A percentile compares a stretch with the other conserved stretches of the same genome.
phyloP scores from a whole-genome alignment of 2,329 filamentous ascomycete genomes.

The Pseudogymnoascus sp. region DNA sequence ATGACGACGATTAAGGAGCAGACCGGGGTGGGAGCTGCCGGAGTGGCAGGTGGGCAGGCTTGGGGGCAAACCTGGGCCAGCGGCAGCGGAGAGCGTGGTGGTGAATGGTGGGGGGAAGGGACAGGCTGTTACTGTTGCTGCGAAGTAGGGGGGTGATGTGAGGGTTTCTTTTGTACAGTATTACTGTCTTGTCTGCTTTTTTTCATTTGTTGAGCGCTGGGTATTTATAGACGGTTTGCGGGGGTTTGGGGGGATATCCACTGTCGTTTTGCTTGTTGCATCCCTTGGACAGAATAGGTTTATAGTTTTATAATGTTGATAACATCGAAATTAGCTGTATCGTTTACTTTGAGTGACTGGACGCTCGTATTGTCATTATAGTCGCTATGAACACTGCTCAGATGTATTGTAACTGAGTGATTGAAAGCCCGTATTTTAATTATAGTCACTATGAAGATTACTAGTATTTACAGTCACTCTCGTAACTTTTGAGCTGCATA shows the following conservation, averaged over 20 bases:
- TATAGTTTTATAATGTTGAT: neutral
- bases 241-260: neutral
- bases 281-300: no score
- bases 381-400: no score
- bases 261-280: no score
- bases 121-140: neutral
- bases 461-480: neutral
- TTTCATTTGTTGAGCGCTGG: neutral
- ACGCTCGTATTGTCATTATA: no score
- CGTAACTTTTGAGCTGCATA: neutral
- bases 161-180: neutral
- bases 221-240: neutral
- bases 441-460: neutral
- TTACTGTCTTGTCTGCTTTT: neutral
- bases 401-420: neutral
- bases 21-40: conserved; percentile 73
- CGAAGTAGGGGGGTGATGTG: neutral
- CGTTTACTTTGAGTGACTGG: no score
- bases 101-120: neutral
- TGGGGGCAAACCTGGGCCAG: conserved; percentile 25
- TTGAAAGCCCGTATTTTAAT: neutral
- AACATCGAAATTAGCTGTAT: no score
- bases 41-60: conserved; percentile 63
- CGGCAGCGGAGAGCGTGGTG: neutral
- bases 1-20: conserved; percentile 84